A percentile compares a stretch with the other conserved stretches of the same genome.
Evolutionary conservation across 1,139 yeast genomes (phyloP).

Genomic region (Yamadazyma siamensis): DNA sequence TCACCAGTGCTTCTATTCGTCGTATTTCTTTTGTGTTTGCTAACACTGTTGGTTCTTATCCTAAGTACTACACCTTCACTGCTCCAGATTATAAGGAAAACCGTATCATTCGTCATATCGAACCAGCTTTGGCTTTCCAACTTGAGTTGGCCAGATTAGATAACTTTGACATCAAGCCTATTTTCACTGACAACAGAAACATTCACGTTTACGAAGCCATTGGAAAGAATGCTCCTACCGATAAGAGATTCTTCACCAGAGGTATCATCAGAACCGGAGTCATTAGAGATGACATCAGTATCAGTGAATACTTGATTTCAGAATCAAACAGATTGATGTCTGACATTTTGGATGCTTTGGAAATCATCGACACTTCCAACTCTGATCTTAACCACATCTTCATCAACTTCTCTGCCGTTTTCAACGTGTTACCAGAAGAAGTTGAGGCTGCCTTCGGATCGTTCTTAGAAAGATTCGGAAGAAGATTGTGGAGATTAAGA

Average conservation of each 20-base stretch:
- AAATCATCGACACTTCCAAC: slow-evolving; percentile 89
- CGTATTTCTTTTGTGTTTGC: slow-evolving; percentile 92
- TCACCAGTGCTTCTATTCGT: slow-evolving; percentile 71
- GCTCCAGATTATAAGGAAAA: slow-evolving; percentile 83
- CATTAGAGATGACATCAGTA: slow-evolving; percentile 86
- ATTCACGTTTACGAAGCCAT: slow-evolving; percentile 96
- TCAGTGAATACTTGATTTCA: slow-evolving; percentile 89
- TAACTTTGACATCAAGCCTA: slow-evolving; percentile 91
- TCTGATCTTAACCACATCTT: slow-evolving; percentile 95
- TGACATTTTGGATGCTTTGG: slow-evolving; percentile 91
- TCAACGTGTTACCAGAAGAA: slow-evolving; percentile 90
- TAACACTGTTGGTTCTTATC: slow-evolving; percentile 79
- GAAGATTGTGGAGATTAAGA: slow-evolving; percentile 94
- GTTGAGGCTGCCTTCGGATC: slow-evolving; percentile 98
- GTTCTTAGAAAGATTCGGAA: slow-evolving; percentile 94
- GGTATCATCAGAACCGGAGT: slow-evolving; percentile 97
- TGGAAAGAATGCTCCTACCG: slow-evolving; percentile 91
- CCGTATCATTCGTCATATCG: slow-evolving; percentile 93
- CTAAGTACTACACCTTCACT: slow-evolving; percentile 92
- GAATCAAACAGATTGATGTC: slow-evolving; percentile 96
- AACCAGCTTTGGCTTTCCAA: slow-evolving; percentile 97
- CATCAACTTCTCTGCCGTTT: slow-evolving; percentile 92
- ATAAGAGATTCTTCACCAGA: slow-evolving; percentile 92
- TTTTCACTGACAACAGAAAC: slow-evolving; percentile 94
- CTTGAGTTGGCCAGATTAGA: slow-evolving; percentile 91